Evolutionary conservation across 2,329 filamentous ascomycete genomes (phyloP), one percentile per base, ranked within the genome.

Genomic region (Botrytis hyacinthi): DNA sequence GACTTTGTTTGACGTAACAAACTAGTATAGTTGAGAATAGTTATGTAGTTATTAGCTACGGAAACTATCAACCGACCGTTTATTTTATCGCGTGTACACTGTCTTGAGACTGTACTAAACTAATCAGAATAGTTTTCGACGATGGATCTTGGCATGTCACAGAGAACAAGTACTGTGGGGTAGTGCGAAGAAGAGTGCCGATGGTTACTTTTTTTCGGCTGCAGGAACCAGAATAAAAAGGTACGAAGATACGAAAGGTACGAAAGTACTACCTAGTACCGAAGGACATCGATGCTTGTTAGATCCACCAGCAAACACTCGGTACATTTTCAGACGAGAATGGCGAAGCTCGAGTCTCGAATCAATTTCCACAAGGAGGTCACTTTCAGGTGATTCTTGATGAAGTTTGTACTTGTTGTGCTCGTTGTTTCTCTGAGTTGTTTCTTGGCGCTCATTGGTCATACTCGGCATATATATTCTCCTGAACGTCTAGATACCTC

Each of bases 201-300:
- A 18, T 67, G 46, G 65, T 67, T 67, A 40, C 65, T 20, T 54
- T 67, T 67, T 67, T 29, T 54, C 46, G 46, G 32, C 65, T 37
- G 32, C 65, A 40, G 26, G 46, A 54, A 68, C 46, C 20, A 37
- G 29, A 42, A 57, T 18, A 46, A 54, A 54, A 29, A 8, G 48
- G 48, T 51, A 51, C 46, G 22, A 51, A n/a, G 46, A 8, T 26
- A 51, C 22, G 4, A 16, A 20, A 37, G 44, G 46, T 6, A 51
- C 4, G 22, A 16, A 12, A 37, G 44, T 51, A 48, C 20, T 14
- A 60, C 14, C 16, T 22, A 1, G 18, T 32, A 32, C 26, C 18
- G 9, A 62, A 14, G 57, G 8, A 59, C 29, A 0, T 59, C 16
- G 29, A 29, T 59, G 9, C 57, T 32, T 57, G n/a, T 57, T 29